phyloP scores from a whole-genome alignment of 257 asterid genomes.

The Paulownia fortunei region DNA sequence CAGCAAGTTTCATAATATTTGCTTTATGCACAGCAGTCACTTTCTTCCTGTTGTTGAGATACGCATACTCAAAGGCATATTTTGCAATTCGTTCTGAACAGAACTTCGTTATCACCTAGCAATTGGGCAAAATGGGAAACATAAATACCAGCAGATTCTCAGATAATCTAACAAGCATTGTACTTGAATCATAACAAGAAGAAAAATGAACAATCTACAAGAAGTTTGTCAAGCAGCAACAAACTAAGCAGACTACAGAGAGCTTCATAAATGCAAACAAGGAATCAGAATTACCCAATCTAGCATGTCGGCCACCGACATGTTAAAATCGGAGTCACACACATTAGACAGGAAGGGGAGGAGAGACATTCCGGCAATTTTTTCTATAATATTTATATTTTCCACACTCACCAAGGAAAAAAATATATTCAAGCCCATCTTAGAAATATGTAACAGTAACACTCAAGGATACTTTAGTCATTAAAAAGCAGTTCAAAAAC shows the following conservation, averaged over 20 bases:
- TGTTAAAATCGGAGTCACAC: neutral
- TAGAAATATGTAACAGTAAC: neutral
- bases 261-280: neutral
- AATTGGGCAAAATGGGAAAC: constrained; percentile 45
- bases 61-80: constrained; percentile 96
- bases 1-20: constrained; percentile 97
- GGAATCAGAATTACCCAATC: neutral
- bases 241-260: constrained; percentile 3
- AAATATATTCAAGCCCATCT: too few species aligned
- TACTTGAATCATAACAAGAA: neutral
- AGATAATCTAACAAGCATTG: neutral
- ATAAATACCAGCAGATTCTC: constrained; percentile 1
- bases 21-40: constrained; percentile 99
- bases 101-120: constrained; percentile 92
- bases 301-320: neutral
- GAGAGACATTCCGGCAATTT: neutral
- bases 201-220: neutral
- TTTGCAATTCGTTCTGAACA: constrained; percentile 95
- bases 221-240: neutral
- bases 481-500: neutral
- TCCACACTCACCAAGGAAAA: too few species aligned
- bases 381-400: neutral
- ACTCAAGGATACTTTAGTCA: neutral
- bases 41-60: constrained; percentile 86
- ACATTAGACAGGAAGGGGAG: neutral